phyloP scores from a whole-genome alignment of 768 basidiomycete species.

The Suillus subaureus region DNA sequence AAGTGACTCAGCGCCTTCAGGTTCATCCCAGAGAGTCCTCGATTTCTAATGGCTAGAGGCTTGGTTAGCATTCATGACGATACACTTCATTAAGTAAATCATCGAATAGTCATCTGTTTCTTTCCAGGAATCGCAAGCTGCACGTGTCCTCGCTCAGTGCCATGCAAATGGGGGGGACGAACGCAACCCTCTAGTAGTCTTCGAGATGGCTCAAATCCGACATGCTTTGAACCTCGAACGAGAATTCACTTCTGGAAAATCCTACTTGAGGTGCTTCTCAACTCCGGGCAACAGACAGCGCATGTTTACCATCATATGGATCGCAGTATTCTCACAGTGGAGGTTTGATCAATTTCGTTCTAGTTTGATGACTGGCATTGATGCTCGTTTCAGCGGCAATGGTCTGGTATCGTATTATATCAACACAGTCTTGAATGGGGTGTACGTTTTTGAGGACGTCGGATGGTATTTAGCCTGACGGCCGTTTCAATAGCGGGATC shows the following conservation, averaged over 20 bases:
- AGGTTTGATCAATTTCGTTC: slow-evolving; percentile 40
- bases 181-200: slow-evolving; percentile 55
- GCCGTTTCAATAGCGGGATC: slow-evolving; percentile 42
- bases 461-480: neutral
- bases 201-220: slow-evolving; percentile 65
- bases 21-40: slow-evolving; percentile 70
- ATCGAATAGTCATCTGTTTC: neutral
- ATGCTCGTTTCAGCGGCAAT: slow-evolving; percentile 49
- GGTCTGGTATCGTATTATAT: slow-evolving; percentile 78
- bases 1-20: slow-evolving; percentile 28
- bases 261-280: slow-evolving; percentile 54
- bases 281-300: slow-evolving; percentile 71
- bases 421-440: slow-evolving; percentile 61
- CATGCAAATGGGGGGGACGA: slow-evolving; percentile 67
- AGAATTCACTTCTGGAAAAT: slow-evolving; percentile 49
- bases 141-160: slow-evolving; percentile 61
- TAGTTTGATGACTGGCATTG: slow-evolving; percentile 1
- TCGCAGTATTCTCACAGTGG: slow-evolving; percentile 79
- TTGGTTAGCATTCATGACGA: slow-evolving; percentile 38
- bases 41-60: slow-evolving; percentile 66
- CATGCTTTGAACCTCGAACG: slow-evolving; percentile 68
- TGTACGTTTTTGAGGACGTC: slow-evolving; percentile 23
- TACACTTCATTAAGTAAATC: neutral
- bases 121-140: slow-evolving; percentile 57
- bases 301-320: slow-evolving; percentile 66